These are phyloP conservation scores for Ogataea kodamae DNA, from an alignment of 805 yeast species.

Conservation along the genomic window DNA sequence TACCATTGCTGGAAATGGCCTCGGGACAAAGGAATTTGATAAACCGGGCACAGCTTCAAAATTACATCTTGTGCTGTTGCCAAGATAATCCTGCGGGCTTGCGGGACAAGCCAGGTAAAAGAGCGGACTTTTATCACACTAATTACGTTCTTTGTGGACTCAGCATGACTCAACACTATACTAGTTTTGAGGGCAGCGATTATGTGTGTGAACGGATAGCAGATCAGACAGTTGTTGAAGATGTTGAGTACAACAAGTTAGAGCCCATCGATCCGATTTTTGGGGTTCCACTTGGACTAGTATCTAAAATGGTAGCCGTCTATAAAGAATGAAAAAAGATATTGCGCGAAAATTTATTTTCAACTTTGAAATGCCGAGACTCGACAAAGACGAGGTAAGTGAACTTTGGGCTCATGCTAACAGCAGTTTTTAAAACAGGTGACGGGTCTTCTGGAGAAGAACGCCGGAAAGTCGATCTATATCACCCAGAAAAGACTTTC, in stretches of 20 bases:
- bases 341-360: slow-evolving; percentile 5
- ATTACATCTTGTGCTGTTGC: slow-evolving; percentile 72
- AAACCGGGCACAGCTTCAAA: slow-evolving; percentile 54
- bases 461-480: slow-evolving; percentile 44
- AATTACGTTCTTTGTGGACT: slow-evolving; percentile 81
- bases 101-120: slow-evolving; percentile 80
- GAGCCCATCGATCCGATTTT: slow-evolving; percentile 52
- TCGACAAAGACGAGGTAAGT: slow-evolving; percentile 28
- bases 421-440: slow-evolving; percentile 28
- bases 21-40: slow-evolving; percentile 34
- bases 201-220: slow-evolving; percentile 19
- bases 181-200: slow-evolving; percentile 31
- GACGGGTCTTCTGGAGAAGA: slow-evolving; percentile 16
- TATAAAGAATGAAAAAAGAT: slow-evolving; percentile 4
- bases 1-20: slow-evolving; percentile 59
- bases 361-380: slow-evolving; percentile 16
- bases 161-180: slow-evolving; percentile 50
- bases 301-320: slow-evolving; percentile 15
- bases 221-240: slow-evolving; percentile 20
- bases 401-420: slow-evolving; percentile 2
- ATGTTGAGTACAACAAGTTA: slow-evolving; percentile 21
- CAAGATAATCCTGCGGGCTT: slow-evolving; percentile 64
- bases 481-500: slow-evolving; percentile 55
- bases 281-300: slow-evolving; percentile 47
- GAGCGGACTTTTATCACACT: slow-evolving; percentile 86